Percentiles rank a stretch among this genome's conserved stretches.
Conservation (phyloP, 2,329 filamentous ascomycete genomes). For the Pseudogymnoascus sp. region DNA sequence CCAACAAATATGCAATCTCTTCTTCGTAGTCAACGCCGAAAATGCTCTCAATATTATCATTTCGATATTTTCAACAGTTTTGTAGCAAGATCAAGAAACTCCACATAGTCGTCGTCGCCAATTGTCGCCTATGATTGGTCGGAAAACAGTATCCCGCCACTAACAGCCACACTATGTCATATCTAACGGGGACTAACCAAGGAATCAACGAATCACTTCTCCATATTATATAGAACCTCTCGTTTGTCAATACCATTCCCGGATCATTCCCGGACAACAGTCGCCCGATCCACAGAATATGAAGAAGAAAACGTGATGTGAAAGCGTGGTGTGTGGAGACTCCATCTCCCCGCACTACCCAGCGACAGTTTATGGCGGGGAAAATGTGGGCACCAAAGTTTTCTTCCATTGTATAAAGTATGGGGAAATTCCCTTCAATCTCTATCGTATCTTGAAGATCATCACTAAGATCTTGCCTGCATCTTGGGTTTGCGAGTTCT, state of each 20-base stretch:
- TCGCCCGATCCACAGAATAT: conserved; percentile 6
- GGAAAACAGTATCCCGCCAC: background rate
- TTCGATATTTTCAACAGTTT: background rate
- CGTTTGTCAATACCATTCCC: background rate
- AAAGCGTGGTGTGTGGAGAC: background rate
- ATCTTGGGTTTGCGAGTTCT: background rate
- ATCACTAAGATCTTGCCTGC: background rate
- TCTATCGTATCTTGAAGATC: background rate
- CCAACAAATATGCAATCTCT: background rate
- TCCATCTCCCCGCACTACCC: conserved; percentile 5
- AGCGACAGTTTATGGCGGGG: background rate
- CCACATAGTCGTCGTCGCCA: background rate
- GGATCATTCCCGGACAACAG: conserved; percentile 2
- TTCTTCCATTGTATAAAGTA: background rate
- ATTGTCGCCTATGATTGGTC: background rate
- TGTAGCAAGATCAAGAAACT: background rate
- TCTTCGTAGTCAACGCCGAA: background rate
- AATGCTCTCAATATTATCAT: background rate
- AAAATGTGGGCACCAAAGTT: conserved; percentile 1
- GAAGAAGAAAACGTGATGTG: background rate
- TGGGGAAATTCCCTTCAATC: conserved; percentile 1
- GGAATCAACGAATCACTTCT: background rate
- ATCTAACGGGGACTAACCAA: background rate
- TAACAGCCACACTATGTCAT: background rate
- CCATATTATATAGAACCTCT: background rate